These are phyloP conservation scores for Bacidia gigantensis DNA, from an alignment of 495 filamentous ascomycete genomes.

Conservation along the genomic window DNA sequence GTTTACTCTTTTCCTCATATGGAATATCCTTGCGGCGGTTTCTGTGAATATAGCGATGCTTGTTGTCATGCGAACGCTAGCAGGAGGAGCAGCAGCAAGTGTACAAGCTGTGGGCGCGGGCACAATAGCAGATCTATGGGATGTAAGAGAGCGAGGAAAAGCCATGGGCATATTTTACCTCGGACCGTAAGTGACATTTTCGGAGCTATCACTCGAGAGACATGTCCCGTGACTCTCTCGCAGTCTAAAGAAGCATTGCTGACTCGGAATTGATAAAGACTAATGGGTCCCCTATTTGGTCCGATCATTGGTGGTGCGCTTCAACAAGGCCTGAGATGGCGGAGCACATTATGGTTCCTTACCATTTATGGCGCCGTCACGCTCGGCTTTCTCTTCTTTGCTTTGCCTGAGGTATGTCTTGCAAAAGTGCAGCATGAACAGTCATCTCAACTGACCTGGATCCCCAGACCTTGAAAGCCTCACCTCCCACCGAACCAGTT, in stretches of 20 bases:
- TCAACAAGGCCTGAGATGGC: constrained; percentile 59
- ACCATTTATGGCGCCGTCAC: constrained; percentile 58
- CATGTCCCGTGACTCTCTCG: too few species aligned
- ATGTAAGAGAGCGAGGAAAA: constrained; percentile 57
- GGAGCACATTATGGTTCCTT: constrained; percentile 79
- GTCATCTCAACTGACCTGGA: neutral
- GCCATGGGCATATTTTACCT: constrained; percentile 95
- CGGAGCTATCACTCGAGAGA: too few species aligned
- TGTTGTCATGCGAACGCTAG: constrained; percentile 68
- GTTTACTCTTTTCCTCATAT: constrained; percentile 69
- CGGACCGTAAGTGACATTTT: too few species aligned
- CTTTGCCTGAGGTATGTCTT: constrained; percentile 47
- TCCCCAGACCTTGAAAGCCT: constrained; percentile 19
- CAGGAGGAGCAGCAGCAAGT: constrained; percentile 71
- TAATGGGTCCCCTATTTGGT: constrained; percentile 72
- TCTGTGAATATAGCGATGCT: constrained; percentile 71
- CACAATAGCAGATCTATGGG: constrained; percentile 88
- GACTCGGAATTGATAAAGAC: too few species aligned
- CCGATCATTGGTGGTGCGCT: constrained; percentile 81
- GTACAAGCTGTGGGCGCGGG: constrained; percentile 87
- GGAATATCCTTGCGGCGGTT: constrained; percentile 57
- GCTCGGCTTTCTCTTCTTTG: constrained; percentile 48
- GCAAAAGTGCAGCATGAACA: neutral
- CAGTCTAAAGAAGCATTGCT: too few species aligned
- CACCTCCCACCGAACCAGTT: constrained; percentile 4